Conservation (phyloP, 257 asterid species). For the Salvia hispanica region DNA sequence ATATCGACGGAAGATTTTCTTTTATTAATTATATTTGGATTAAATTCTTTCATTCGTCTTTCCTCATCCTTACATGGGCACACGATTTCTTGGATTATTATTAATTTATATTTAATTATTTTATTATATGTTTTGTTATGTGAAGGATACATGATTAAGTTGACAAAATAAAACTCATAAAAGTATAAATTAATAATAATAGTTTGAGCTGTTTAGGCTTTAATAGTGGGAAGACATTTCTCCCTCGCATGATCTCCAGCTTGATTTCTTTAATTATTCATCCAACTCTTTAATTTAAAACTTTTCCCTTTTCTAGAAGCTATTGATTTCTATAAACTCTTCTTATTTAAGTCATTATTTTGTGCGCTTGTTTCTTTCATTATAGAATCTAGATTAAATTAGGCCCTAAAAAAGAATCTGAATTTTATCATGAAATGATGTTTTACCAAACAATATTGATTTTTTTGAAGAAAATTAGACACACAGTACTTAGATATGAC, state of each 20-base stretch:
- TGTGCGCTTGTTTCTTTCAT: not conserved
- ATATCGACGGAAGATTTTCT: not conserved
- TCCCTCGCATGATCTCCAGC: slow-evolving; percentile 31
- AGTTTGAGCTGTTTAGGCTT: slow-evolving; percentile 38
- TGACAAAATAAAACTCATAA: slow-evolving; percentile 27
- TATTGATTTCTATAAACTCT: not conserved
- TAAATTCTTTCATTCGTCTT: not conserved
- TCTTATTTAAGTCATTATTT: not conserved
- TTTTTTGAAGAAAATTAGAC: no score
- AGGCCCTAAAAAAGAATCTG: not conserved
- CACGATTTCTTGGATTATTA: not conserved
- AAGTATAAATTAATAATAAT: slow-evolving; percentile 9
- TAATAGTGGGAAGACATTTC: slow-evolving; percentile 42
- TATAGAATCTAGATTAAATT: not conserved
- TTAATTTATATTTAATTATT: no score
- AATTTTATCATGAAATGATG: not conserved
- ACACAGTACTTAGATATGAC: not conserved
- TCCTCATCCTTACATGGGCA: not conserved
- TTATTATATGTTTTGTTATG: not conserved
- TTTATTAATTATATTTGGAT: not conserved
- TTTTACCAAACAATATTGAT: no score
- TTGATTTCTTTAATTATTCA: slow-evolving; percentile 23
- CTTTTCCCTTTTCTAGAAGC: slow-evolving; percentile 22
- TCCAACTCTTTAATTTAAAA: not conserved
- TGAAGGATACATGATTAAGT: slow-evolving; percentile 36